Evolutionary conservation across 176 grass and related monocot species (phyloP).

Genomic region (Ensete ventricosum): DNA sequence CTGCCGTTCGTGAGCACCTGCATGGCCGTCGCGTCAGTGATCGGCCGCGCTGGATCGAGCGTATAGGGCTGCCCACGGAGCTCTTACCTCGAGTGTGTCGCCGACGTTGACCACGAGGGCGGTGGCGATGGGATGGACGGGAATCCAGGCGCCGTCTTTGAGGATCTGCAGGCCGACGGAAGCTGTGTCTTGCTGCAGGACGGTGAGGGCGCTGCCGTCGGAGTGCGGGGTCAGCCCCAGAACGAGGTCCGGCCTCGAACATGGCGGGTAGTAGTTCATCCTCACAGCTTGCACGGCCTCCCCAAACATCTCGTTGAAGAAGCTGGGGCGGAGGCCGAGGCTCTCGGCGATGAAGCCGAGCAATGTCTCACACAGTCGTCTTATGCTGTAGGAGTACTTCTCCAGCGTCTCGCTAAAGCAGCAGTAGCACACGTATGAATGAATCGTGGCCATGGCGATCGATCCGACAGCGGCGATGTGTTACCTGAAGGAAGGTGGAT

Average conservation of each 20-base stretch:
- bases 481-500: slow-evolving; percentile 39
- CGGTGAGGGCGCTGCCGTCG: slow-evolving; percentile 79
- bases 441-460: too few species aligned
- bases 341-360: slow-evolving; percentile 40
- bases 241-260: slow-evolving; percentile 54
- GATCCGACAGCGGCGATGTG: too few species aligned
- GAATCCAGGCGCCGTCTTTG: slow-evolving; percentile 40
- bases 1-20: slow-evolving; percentile 71
- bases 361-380: slow-evolving; percentile 37
- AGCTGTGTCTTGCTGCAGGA: slow-evolving; percentile 65
- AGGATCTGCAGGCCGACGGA: slow-evolving; percentile 57
- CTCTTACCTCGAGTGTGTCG: slow-evolving; percentile 48
- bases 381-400: slow-evolving; percentile 47
- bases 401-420: slow-evolving; percentile 35
- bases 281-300: slow-evolving; percentile 80
- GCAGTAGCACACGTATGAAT: too few species aligned
- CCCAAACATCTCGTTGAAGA: slow-evolving; percentile 57
- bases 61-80: too few species aligned
- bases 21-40: too few species aligned
- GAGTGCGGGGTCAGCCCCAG: slow-evolving; percentile 79
- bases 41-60: too few species aligned
- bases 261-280: slow-evolving; percentile 85
- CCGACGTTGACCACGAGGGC: slow-evolving; percentile 71
- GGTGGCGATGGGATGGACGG: slow-evolving; percentile 36
- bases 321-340: slow-evolving; percentile 30